Evolutionary conservation across 306 rosid species (phyloP).

Genomic region (Sesbania bispinosa): DNA sequence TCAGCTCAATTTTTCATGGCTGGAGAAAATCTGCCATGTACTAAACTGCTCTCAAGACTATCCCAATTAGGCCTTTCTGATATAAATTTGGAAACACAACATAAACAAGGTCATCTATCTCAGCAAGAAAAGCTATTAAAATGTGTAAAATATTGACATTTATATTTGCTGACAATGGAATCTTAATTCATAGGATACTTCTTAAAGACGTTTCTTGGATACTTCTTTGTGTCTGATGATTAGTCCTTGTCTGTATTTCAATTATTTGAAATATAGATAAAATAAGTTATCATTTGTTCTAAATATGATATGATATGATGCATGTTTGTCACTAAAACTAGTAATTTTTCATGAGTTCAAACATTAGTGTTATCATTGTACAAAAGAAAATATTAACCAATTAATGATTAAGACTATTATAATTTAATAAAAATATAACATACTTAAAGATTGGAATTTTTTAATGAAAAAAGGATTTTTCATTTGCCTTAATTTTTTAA

Average conservation of each 20-base stretch:
- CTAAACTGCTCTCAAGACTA: neutral
- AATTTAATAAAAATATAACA: neutral
- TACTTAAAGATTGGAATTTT: neutral
- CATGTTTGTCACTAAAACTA: too few species aligned
- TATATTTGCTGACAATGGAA: too few species aligned
- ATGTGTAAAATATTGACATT: too few species aligned
- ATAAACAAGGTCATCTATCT: neutral
- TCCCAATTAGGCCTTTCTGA: neutral
- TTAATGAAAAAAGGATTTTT: neutral
- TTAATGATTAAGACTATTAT: too few species aligned
- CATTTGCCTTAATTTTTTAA: neutral
- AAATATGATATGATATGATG: too few species aligned
- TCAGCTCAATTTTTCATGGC: constrained; percentile 23
- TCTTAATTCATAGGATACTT: too few species aligned
- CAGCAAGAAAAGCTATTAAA: neutral
- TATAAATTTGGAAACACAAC: neutral
- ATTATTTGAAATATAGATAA: neutral
- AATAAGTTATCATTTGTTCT: neutral
- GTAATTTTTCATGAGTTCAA: too few species aligned
- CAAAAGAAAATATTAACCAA: too few species aligned
- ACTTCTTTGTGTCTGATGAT: too few species aligned
- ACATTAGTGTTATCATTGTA: too few species aligned
- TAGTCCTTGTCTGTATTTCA: neutral
- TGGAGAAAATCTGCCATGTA: constrained; percentile 9
- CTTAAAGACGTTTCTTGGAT: too few species aligned